Conservation (phyloP, 257 asterid species). For the Penstemon eatonii region DNA sequence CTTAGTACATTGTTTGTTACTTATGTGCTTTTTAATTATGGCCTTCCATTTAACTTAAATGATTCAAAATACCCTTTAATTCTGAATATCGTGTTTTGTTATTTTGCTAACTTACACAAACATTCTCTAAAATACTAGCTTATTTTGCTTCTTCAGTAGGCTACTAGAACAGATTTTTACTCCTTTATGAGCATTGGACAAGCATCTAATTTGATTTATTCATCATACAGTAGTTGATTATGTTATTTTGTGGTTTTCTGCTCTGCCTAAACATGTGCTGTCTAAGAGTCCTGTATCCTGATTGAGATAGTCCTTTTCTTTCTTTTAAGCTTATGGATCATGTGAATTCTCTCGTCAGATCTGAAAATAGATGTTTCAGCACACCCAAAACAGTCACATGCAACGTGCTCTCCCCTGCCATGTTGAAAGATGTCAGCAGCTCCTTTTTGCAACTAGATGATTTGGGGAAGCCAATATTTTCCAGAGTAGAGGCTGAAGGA, state of each 20-base stretch:
- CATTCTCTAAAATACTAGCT: background rate
- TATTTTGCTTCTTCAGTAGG: conserved; percentile 18
- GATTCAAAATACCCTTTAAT: no score
- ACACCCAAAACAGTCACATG: conserved; percentile 82
- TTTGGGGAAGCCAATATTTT: conserved; percentile 27
- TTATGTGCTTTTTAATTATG: background rate
- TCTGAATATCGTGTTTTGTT: no score
- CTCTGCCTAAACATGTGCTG: conserved; percentile 8
- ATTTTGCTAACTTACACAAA: conserved; percentile 1
- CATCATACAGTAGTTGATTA: background rate
- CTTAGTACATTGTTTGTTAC: background rate
- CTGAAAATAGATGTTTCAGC: conserved; percentile 39
- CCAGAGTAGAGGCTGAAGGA: conserved; percentile 25
- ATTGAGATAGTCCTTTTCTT: conserved; percentile 19
- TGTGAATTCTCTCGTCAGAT: conserved; percentile 39
- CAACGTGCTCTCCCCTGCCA: conserved; percentile 59
- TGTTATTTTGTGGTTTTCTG: background rate
- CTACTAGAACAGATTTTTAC: background rate
- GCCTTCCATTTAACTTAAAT: background rate
- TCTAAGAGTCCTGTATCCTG: conserved; percentile 5
- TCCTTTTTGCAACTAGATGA: conserved; percentile 40
- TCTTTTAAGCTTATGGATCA: conserved; percentile 22
- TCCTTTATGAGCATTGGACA: conserved; percentile 3
- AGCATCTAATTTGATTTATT: background rate
- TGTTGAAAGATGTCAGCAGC: conserved; percentile 57